phyloP scores from a whole-genome alignment of 2,329 filamentous ascomycete genomes.

The Penicillium psychrosexuale region DNA sequence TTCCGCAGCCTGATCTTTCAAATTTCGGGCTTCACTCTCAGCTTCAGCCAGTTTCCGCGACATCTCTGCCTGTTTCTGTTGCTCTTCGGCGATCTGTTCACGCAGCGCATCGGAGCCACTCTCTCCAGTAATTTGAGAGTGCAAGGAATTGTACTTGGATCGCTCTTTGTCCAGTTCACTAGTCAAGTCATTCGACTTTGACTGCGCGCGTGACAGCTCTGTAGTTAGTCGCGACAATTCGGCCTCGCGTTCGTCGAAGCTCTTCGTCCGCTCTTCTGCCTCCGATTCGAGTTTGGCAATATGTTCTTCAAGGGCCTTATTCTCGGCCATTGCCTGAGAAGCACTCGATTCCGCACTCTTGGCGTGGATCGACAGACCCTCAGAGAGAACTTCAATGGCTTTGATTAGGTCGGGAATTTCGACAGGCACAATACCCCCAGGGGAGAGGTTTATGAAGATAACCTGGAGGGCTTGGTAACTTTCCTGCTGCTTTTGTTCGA shows the following conservation, averaged over 20 bases:
- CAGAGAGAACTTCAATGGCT: constrained; percentile 56
- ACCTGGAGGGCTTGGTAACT: constrained; percentile 57
- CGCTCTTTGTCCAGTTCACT: constrained; percentile 63
- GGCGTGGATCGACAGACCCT: constrained; percentile 59
- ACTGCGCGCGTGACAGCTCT: constrained; percentile 48
- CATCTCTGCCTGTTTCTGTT: constrained; percentile 65
- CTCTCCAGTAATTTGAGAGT: constrained; percentile 73
- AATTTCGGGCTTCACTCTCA: constrained; percentile 70
- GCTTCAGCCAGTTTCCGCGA: constrained; percentile 69
- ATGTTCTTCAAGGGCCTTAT: constrained; percentile 57
- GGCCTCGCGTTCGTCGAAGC: constrained; percentile 53
- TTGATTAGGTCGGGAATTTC: constrained; percentile 60
- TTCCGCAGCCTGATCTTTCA: constrained; percentile 71
- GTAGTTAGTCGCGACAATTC: constrained; percentile 55
- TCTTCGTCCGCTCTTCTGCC: constrained; percentile 54
- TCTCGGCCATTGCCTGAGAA: constrained; percentile 60
- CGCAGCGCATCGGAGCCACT: constrained; percentile 77
- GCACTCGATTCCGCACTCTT: constrained; percentile 60
- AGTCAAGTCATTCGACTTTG: constrained; percentile 46
- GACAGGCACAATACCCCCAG: constrained; percentile 52
- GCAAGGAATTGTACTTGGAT: constrained; percentile 64
- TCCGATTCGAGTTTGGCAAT: constrained; percentile 58
- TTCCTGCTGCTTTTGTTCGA: constrained; percentile 53
- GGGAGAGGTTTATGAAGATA: constrained; percentile 58
- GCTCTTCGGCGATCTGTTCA: constrained; percentile 71